Evolutionary conservation across 192 early-diverging fungal genomes (phyloP), one percentile per base, ranked within the genome.

Genomic region (Backusella tarrabulga): DNA sequence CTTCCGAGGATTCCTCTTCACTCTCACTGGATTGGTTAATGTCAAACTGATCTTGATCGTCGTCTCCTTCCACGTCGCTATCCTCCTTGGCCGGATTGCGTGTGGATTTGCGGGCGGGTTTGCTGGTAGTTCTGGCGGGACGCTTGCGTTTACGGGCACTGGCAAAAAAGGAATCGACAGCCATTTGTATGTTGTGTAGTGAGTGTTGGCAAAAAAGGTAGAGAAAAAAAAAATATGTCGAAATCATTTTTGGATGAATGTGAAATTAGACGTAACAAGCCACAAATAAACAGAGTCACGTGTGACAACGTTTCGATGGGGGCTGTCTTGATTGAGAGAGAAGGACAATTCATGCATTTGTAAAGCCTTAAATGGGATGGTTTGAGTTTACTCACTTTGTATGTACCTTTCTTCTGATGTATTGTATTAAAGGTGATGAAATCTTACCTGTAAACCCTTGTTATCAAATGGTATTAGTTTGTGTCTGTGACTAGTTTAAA

Each of bases 1-100:
- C 90, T 52, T 94, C 91, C 34, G 88, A 89, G 4, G 90, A 92
- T 9, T 87, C 89, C 8, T 90, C 92, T 4, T 80, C 79, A 36
- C 84, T 81, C 19, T 66, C 82, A 68, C 78, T 79, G 35, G 91
- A 79, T 41, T 89, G 83, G 84, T 88, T 88, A 56, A 89, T 88
- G 74, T 88, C 87, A 66, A 90, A 80, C 17, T 84, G 88, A 67
- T 86, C 79, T 38, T 87, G 84, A 68, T 88, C 82, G 54, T 89
- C 81, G 63, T 84, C 83, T 17, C 76, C 76, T 17, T 89, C 85
- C 40, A 86, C 78, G 19, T 80, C 79, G 14, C 38, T 40, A 6
- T 72, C 42, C 29, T 54, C 36, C 12, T 77, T 54, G 12, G 11
- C 19, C 8, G 38, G 34, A 21, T 44, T 32, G 3, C 32, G 11